These are phyloP conservation scores for Coemansia sp. DNA, from an alignment of 192 early-diverging fungal species.

Conservation along the genomic window DNA sequence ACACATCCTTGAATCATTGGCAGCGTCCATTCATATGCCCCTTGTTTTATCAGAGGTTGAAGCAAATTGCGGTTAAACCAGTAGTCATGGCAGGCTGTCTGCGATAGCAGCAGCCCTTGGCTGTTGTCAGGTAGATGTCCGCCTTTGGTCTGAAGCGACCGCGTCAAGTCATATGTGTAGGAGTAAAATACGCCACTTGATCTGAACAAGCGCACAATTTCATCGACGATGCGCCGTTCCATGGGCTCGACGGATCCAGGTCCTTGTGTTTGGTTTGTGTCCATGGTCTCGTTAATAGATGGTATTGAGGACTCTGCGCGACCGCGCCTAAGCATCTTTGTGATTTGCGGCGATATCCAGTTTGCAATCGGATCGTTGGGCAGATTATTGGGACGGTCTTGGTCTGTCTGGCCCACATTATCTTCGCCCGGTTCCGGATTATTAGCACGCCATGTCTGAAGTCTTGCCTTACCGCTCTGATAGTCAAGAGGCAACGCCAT, in stretches of 20 bases:
- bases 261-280: not conserved
- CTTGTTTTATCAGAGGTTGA: constrained; percentile 13
- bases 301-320: constrained; percentile 7
- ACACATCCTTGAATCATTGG: constrained; percentile 72
- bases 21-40: constrained; percentile 29
- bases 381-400: not conserved
- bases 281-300: not conserved
- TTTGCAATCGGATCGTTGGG: constrained; percentile 1
- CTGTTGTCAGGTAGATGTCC: not conserved
- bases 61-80: constrained; percentile 50
- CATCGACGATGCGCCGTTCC: constrained; percentile 46
- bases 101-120: constrained; percentile 12
- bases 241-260: constrained; percentile 26
- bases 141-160: constrained; percentile 35
- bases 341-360: constrained; percentile 47
- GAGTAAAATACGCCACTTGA: constrained; percentile 47
- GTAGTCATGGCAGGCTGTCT: constrained; percentile 26
- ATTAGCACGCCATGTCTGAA: not conserved
- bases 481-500: constrained; percentile 37
- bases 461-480: constrained; percentile 11
- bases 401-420: not conserved
- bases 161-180: constrained; percentile 45
- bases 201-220: constrained; percentile 39
- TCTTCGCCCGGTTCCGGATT: not conserved
- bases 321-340: constrained; percentile 32